A percentile compares a stretch with the other conserved stretches of the same genome.
Evolutionary conservation across 106 monocot species (phyloP).

Genomic region (Apostasia ramifera): DNA sequence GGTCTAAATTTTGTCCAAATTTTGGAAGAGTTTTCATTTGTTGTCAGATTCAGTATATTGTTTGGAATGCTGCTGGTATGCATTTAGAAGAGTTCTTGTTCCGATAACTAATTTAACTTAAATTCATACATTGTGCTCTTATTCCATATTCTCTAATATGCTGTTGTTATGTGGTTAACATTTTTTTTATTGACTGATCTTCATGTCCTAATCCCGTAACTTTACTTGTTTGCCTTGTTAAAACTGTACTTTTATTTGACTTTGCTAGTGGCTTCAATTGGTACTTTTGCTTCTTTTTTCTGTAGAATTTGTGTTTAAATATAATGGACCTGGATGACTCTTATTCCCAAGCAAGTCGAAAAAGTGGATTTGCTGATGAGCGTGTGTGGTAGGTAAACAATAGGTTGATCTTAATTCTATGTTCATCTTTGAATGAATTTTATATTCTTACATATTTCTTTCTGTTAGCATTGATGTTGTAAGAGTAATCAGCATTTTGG

Average conservation of each 20-base stretch:
- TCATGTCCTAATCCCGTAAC: no score
- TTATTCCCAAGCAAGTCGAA: slow-evolving; percentile 21
- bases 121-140: background rate
- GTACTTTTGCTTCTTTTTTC: background rate
- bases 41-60: background rate
- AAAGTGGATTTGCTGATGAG: slow-evolving; percentile 21
- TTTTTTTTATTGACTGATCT: no score
- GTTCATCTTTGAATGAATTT: background rate
- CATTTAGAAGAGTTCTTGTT: background rate
- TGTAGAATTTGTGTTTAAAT: slow-evolving; percentile 60
- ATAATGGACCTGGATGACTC: slow-evolving; percentile 41
- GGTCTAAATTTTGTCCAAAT: no score
- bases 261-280: background rate
- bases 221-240: background rate
- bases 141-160: no score
- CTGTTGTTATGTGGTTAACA: no score
- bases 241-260: background rate
- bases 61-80: background rate
- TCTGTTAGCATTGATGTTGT: slow-evolving; percentile 65
- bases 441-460: background rate
- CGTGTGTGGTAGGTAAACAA: slow-evolving; percentile 38
- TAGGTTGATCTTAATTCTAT: background rate
- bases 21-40: no score
- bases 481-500: slow-evolving; percentile 45
- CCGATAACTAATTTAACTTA: background rate